Percentiles rank a stretch among this genome's conserved stretches.
Conservation (phyloP, 345 rosid genomes). For the Corchorus olitorius region DNA sequence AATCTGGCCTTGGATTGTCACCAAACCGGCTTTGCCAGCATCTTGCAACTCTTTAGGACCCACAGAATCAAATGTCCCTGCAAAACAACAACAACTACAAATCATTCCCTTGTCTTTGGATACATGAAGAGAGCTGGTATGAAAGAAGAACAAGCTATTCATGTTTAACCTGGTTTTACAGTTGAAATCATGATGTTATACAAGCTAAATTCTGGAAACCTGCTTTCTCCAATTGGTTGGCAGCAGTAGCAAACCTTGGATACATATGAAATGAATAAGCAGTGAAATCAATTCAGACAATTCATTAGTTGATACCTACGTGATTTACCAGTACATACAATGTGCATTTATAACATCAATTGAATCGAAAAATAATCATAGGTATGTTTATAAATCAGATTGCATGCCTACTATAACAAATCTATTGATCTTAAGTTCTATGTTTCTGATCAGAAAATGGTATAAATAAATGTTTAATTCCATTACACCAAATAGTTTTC, state of each 20-base stretch:
- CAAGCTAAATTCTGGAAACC: conserved; percentile 82
- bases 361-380: not conserved
- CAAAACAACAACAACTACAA: not conserved
- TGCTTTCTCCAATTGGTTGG: conserved; percentile 66
- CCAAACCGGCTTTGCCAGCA: conserved; percentile 93
- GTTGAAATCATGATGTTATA: conserved; percentile 87
- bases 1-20: conserved; percentile 86
- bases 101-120: not conserved
- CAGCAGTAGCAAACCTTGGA: conserved; percentile 85
- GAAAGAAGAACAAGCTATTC: not conserved
- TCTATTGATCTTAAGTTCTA: not conserved
- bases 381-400: not conserved
- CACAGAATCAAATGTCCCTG: conserved; percentile 79
- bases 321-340: not conserved
- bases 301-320: not conserved
- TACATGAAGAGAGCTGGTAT: not conserved
- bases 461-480: not conserved
- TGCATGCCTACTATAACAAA: not conserved
- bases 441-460: not conserved
- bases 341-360: not conserved
- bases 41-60: conserved; percentile 71
- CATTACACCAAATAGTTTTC: no score
- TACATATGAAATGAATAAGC: not conserved
- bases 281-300: not conserved
- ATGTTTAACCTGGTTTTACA: conserved; percentile 69